Evolutionary conservation across 495 filamentous ascomycete species (phyloP), one percentile per base, ranked within the genome.

Genomic region (Elasticomyces elasticus): DNA sequence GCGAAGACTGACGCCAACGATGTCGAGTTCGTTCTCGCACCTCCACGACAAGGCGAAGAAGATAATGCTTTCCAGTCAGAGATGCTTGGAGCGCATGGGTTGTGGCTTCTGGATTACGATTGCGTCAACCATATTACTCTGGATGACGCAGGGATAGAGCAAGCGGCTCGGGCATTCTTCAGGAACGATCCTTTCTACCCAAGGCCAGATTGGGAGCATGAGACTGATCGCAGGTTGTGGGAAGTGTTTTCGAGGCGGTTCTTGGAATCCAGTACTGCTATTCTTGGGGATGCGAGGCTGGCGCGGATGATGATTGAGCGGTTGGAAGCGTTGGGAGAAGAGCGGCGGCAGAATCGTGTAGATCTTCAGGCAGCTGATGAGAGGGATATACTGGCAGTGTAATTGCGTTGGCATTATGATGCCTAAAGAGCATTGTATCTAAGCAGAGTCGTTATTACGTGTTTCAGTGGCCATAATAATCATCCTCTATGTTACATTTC

Each of bases 31-130:
- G 64, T 66, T 25, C 54, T 66, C 9, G 62, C 59, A 54, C 46
- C 50, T n/a, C 24, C 48, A 12, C 44, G 43, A 17, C 43, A 20
- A 45, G 48, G 55, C n/a, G 54, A 43, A 13, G 43, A 51, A 10
- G 38, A 30, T 2, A 3, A 24, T n/a, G 19, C 42, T n/a, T 30
- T 23, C 24, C 35, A 24, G 12, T 35, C 38, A n/a, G n/a, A 51
- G 7, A n/a, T 48, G 17, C 41, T 53, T 3, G 54, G 37, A 17
- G 19, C 47, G 6, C 62, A 58, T 26, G 41, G n/a, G 13, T 50
- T 64, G 25, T 66, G 62, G 64, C 22, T 66, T n/a, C 64, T 66
- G 19, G 64, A 66, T 33, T 66, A 62, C 44, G 60, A 66, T 44
- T 56, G 55, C 37, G 62, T 59, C 45, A 37, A 51, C 10, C 0